Evolutionary conservation across 2,329 filamentous ascomycete species (phyloP).

Genomic region (Arachnomyces sp.): DNA sequence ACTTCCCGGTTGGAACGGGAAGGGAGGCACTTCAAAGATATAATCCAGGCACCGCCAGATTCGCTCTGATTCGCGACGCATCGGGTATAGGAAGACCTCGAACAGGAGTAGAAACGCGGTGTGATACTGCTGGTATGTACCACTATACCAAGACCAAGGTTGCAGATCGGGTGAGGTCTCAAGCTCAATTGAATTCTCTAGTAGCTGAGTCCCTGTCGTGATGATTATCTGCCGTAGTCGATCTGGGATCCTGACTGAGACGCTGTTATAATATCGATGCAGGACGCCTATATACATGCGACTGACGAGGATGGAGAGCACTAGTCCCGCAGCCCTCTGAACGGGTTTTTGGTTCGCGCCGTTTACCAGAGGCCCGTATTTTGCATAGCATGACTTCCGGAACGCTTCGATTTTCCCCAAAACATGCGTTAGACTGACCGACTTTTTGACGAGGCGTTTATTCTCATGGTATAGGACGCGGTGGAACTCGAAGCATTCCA

Average conservation of each 20-base stretch:
- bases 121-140: conserved; percentile 66
- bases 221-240: conserved; percentile 57
- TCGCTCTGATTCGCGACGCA: conserved; percentile 51
- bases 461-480: conserved; percentile 63
- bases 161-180: conserved; percentile 46
- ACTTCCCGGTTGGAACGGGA: conserved; percentile 31
- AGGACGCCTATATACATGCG: conserved; percentile 59
- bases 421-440: conserved; percentile 54
- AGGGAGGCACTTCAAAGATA: conserved; percentile 53
- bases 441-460: conserved; percentile 53
- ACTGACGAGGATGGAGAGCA: conserved; percentile 57
- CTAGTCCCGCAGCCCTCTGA: conserved; percentile 54
- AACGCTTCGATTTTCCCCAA: conserved; percentile 63
- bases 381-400: conserved; percentile 54
- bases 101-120: conserved; percentile 59
- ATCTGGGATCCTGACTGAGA: conserved; percentile 31
- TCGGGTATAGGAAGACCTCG: conserved; percentile 55
- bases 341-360: conserved; percentile 44
- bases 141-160: conserved; percentile 61
- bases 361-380: conserved; percentile 57
- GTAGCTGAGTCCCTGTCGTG: conserved; percentile 46
- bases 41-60: conserved; percentile 67
- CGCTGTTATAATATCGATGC: conserved; percentile 54
- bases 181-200: conserved; percentile 49
- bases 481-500: conserved; percentile 66